Percentiles rank a stretch among this genome's conserved stretches.
Evolutionary conservation across 169 alveolate genomes (phyloP).

Genomic region (Eimeria praecox): DNA sequence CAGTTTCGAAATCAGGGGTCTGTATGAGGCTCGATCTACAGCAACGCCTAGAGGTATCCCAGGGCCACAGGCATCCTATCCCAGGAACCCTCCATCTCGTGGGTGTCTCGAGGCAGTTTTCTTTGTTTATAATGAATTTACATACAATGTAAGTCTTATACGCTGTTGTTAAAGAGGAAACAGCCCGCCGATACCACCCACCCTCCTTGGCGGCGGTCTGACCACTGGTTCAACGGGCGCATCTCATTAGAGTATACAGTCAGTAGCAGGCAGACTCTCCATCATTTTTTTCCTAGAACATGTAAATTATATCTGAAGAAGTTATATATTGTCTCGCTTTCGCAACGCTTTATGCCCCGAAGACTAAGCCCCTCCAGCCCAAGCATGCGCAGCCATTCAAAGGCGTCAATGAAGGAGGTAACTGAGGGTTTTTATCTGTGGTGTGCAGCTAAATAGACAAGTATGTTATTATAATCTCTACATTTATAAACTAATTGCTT

Average conservation of each 20-base stretch:
- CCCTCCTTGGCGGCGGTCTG: background rate
- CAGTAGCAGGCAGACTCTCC: background rate
- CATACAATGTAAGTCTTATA: background rate
- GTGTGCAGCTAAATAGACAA: background rate
- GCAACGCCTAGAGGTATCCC: too few species aligned
- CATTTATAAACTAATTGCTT: background rate
- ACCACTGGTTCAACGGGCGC: slow-evolving; percentile 1
- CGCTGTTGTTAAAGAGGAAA: background rate
- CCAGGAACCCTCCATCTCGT: background rate
- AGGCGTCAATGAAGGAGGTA: background rate
- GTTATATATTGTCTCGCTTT: background rate
- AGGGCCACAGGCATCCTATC: too few species aligned
- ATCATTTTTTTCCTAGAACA: background rate
- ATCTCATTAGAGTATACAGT: background rate
- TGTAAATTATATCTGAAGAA: background rate
- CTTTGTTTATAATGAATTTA: background rate
- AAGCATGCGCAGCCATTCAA: slow-evolving; percentile 10
- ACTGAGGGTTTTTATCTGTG: background rate
- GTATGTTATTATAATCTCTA: background rate
- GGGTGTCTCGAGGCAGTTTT: background rate
- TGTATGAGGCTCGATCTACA: background rate
- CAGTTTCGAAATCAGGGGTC: background rate
- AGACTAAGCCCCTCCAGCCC: background rate
- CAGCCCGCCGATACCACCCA: background rate
- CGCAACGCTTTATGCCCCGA: background rate